Evolutionary conservation across 345 rosid species (phyloP), one percentile per base, ranked within the genome.

Genomic region (Melaleuca alternifolia): DNA sequence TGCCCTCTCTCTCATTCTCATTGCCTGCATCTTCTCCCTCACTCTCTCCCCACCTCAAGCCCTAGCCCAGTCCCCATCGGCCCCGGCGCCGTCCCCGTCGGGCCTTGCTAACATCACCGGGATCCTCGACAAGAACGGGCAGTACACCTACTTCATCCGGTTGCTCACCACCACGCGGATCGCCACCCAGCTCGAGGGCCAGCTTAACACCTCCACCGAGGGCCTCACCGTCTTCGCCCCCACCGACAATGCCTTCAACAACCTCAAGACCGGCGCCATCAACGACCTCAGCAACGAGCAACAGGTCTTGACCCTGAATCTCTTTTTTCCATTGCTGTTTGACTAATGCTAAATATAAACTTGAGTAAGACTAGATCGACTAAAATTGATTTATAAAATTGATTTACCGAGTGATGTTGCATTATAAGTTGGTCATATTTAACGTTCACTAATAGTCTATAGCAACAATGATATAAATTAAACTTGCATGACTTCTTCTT

Each of bases 181-280:
- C 0, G 93, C 85, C 6, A 90, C 23, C 88, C 99, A 97, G 88
- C 85, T 96, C 50, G 86, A 88, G 5, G 94, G 88, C 88, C 99
- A 97, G 88, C 89, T 96, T 84, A 97, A 96, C 87, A 89, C 88
- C 92, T 93, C 98, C 85, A 87, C 92, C 11, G 93, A 96, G 51
- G 99, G 99, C 33, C 87, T 96, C 90, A 97, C 99, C 33, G 87
- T 96, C 11, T 89, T 97, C 9, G 96, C 99, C 79, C 99, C 99
- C 26, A 95, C 99, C 2, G 98, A 97, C 76, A 95, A 94, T 53
- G 99, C 97, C 84, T 97, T 97, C 85, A 90, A 91, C 90, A 94
- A 88, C 90, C 98, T 96, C 86, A 86, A 92, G 86, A 3, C 91
- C 0, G 95, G 96, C 11, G 76, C 93, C 53, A 14, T 96, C 65